Percentiles rank a stretch among this genome's conserved stretches.
Evolutionary conservation across 495 filamentous ascomycete species (phyloP).

Genomic region (Daldinia loculata): DNA sequence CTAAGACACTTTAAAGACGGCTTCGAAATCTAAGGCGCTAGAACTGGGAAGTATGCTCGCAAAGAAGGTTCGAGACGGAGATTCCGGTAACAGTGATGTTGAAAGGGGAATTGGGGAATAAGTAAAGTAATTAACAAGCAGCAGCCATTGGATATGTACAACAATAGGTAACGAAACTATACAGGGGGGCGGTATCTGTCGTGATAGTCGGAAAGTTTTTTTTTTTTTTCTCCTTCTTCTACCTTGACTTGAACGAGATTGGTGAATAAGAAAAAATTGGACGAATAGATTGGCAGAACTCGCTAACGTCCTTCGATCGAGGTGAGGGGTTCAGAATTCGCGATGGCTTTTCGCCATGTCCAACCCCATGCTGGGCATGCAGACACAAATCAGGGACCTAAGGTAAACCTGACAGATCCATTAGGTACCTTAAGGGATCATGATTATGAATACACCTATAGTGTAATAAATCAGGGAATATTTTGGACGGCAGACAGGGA

Average conservation of each 20-base stretch:
- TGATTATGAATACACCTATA: constrained; percentile 25
- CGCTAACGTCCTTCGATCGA: constrained; percentile 30
- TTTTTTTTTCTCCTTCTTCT: constrained; percentile 6
- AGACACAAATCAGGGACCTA: constrained; percentile 37
- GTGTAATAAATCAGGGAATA: constrained; percentile 33
- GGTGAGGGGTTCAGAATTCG: constrained; percentile 39
- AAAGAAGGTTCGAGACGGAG: constrained; percentile 33
- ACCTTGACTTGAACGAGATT: constrained; percentile 21
- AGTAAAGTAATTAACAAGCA: constrained; percentile 22
- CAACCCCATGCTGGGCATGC: constrained; percentile 29
- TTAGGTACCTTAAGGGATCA: neutral
- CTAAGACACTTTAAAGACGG: constrained; percentile 6
- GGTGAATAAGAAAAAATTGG: constrained; percentile 15
- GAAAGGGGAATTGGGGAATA: constrained; percentile 16
- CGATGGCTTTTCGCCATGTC: constrained; percentile 35
- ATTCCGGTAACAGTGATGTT: constrained; percentile 34
- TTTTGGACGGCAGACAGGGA: constrained; percentile 26
- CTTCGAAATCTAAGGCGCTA: constrained; percentile 10
- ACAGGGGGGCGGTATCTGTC: constrained; percentile 29
- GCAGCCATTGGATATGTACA: neutral
- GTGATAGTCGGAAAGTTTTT: constrained; percentile 26
- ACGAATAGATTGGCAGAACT: constrained; percentile 37
- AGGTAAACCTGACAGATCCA: constrained; percentile 12
- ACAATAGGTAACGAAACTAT: constrained; percentile 13
- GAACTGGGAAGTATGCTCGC: constrained; percentile 25